Evolutionary conservation across 495 filamentous ascomycete species (phyloP).

Genomic region (Letharia lupina): DNA sequence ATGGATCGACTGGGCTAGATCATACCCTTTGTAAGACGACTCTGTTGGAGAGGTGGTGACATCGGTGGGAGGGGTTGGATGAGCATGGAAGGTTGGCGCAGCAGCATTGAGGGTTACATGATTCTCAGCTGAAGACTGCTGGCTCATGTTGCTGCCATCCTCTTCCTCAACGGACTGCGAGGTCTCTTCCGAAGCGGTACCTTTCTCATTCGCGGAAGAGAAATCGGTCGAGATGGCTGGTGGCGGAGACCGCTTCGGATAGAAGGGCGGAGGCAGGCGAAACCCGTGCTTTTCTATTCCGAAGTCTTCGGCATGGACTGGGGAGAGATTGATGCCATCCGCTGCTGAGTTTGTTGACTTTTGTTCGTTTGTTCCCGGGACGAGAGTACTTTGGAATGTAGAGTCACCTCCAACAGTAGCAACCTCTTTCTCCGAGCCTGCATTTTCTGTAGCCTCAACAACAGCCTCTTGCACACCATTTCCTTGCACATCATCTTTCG

Average conservation of each 20-base stretch:
- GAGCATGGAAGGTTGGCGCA: constrained; percentile 11
- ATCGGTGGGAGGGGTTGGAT: constrained; percentile 15
- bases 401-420: constrained; percentile 1
- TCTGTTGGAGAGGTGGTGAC: constrained; percentile 5
- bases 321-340: background rate
- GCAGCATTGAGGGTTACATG: constrained; percentile 10
- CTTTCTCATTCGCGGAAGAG: background rate
- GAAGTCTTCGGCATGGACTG: constrained; percentile 7
- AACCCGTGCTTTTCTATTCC: constrained; percentile 14
- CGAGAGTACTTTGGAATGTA: constrained; percentile 7
- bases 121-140: background rate
- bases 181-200: background rate
- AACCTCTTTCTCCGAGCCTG: background rate
- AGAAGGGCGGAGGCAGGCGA: constrained; percentile 12
- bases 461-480: background rate
- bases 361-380: background rate
- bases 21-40: constrained; percentile 6
- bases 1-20: background rate
- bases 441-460: background rate
- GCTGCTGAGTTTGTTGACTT: background rate
- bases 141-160: background rate
- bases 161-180: background rate
- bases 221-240: constrained; percentile 5
- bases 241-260: constrained; percentile 8
- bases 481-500: background rate